Evolutionary conservation across 345 rosid species (phyloP), one percentile per base, ranked within the genome.

Genomic region (Eucalyptus victrix): DNA sequence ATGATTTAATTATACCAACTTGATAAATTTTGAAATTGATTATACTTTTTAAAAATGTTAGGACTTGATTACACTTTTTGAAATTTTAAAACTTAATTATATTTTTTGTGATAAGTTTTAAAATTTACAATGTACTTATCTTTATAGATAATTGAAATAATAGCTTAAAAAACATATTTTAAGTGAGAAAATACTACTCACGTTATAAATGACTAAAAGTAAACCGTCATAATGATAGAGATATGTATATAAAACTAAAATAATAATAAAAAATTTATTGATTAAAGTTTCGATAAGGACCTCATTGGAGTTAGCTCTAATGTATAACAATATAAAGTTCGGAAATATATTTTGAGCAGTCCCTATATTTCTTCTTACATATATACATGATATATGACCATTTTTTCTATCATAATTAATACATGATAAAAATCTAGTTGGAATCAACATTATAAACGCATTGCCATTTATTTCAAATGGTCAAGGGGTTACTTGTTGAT

Each of bases 271-370:
- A 9, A 65, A 65, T 1, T n/a, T 65, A 65, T 65, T n/a, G 10
- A 15, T 65, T 65, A n/a, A 65, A 65, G 2, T 15, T 65, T n/a
- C 1, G 2, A 8, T 0, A 2, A 65, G 5, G 5, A 60, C 4
- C 8, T 60, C 2, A 1, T 12, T 6, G 2, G 17, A 60, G 7
- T 28, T 26, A 60, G 67, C 7, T 58, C 5, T 53, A 53, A 60
- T 28, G 16, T 0, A 28, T 1, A 60, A 1, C 4, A 0, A 60
- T 60, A 53, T 19, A 8, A 1, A 19, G 2, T 53, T 53, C 0
- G 4, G 5, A 53, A 53, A 53, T 53, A 58, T 26, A 14, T n/a
- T 65, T 30, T 8, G 2, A 30, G 34, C 19, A 1, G 3, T 65
- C 2, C 9, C 37, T 30, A 65, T 62, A 26, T 65, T 5, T 12